phyloP scores from a whole-genome alignment of 108 stramenopile genomes.

The Skeletonema marinoi region DNA sequence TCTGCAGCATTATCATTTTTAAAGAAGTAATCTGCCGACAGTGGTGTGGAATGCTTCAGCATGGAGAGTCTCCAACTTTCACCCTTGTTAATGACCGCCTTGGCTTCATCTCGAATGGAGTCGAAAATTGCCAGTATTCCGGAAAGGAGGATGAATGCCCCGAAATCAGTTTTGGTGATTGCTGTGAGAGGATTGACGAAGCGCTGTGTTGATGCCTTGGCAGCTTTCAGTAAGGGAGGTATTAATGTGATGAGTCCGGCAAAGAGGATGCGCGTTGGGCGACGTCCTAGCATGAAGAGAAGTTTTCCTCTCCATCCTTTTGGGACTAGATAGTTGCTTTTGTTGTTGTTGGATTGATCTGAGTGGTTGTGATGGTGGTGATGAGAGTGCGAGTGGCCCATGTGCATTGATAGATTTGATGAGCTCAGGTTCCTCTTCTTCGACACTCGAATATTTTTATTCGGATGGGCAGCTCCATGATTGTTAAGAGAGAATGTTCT shows the following conservation, averaged over 20 bases:
- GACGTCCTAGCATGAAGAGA: conserved; percentile 30
- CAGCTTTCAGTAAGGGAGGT: conserved; percentile 33
- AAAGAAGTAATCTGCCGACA: conserved; percentile 52
- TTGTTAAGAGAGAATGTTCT: not conserved
- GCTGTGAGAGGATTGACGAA: not conserved
- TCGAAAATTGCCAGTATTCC: conserved; percentile 40
- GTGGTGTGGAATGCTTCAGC: conserved; percentile 46
- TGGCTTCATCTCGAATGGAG: conserved; percentile 38
- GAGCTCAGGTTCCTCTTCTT: not conserved
- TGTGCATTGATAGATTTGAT: conserved; percentile 46
- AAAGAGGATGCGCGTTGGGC: conserved; percentile 53
- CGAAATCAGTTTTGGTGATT: conserved; percentile 38
- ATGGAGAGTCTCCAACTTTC: conserved; percentile 52
- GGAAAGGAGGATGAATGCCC: conserved; percentile 37
- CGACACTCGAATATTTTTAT: not conserved
- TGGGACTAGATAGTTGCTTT: conserved; percentile 15
- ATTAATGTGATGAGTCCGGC: conserved; percentile 57
- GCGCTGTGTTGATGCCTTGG: not conserved
- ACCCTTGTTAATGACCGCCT: conserved; percentile 38
- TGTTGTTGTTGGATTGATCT: conserved; percentile 3
- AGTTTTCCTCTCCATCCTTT: conserved; percentile 30
- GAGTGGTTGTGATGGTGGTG: conserved; percentile 38
- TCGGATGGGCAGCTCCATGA: not conserved
- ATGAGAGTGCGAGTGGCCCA: conserved; percentile 53
- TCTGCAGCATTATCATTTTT: conserved; percentile 74